phyloP scores from a whole-genome alignment of 73 alveolate species.

The Urostyla sp. region DNA sequence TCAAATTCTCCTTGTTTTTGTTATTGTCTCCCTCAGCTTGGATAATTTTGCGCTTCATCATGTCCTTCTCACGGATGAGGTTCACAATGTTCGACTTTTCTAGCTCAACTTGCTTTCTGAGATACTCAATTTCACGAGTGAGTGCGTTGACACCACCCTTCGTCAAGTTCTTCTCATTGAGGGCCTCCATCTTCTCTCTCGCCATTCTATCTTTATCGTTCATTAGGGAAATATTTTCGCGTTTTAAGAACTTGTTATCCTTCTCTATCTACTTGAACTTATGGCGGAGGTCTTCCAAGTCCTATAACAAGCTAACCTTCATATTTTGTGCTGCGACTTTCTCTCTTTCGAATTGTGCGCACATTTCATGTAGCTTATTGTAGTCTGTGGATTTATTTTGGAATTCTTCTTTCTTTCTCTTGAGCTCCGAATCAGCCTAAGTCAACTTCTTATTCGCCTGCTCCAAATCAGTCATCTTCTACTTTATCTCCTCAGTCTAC shows the following conservation, averaged over 20 bases:
- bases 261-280: conserved; percentile 59
- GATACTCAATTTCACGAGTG: conserved; percentile 78
- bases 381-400: conserved; percentile 31
- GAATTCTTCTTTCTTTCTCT: not conserved
- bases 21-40: conserved; percentile 77
- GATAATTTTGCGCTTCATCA: conserved; percentile 72
- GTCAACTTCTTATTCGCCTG: conserved; percentile 56
- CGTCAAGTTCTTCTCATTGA: conserved; percentile 73
- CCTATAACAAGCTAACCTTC: conserved; percentile 15
- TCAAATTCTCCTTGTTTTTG: conserved; percentile 67
- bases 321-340: conserved; percentile 35
- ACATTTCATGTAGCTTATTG: not conserved
- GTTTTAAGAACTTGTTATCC: conserved; percentile 50
- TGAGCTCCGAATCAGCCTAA: conserved; percentile 12
- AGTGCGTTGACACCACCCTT: conserved; percentile 76
- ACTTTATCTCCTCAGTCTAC: conserved; percentile 65
- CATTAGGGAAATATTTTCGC: conserved; percentile 60
- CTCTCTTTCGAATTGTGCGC: conserved; percentile 5
- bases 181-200: conserved; percentile 66
- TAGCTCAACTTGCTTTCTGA: conserved; percentile 80
- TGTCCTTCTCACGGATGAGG: conserved; percentile 83
- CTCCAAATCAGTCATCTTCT: conserved; percentile 49
- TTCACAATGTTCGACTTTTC: conserved; percentile 82
- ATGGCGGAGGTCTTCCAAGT: conserved; percentile 53
- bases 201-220: conserved; percentile 62